A percentile compares a stretch with the other conserved stretches of the same genome.
Evolutionary conservation across 2,329 filamentous ascomycete genomes (phyloP).

Genomic region (Fonsecaea monophora): DNA sequence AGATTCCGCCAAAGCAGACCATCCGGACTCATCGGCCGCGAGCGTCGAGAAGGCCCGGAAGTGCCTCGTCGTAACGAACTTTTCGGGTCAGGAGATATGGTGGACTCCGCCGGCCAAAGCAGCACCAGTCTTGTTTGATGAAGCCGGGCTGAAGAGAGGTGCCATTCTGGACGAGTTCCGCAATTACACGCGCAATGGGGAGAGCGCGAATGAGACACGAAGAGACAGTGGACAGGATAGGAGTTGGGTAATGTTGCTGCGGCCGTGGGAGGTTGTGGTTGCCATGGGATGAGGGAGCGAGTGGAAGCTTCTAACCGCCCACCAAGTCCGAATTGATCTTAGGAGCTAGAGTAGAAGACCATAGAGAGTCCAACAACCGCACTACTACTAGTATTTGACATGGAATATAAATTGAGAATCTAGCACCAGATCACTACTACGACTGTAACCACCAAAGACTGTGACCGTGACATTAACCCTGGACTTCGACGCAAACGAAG

Average conservation of each 20-base stretch:
- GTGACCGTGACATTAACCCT: too few relatives aligned
- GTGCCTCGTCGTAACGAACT: constrained; percentile 36
- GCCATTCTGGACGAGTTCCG: constrained; percentile 31
- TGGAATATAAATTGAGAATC: too few relatives aligned
- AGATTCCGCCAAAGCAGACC: constrained; percentile 2
- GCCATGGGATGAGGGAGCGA: neutral
- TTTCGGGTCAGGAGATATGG: constrained; percentile 25
- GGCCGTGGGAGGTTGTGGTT: constrained; percentile 19
- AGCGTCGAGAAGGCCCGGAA: neutral
- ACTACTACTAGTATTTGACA: too few relatives aligned
- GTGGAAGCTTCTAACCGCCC: too few relatives aligned
- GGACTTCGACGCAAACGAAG: too few relatives aligned
- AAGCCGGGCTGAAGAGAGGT: constrained; percentile 14
- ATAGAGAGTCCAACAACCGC: too few relatives aligned
- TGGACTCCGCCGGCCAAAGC: constrained; percentile 31
- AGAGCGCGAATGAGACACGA: constrained; percentile 20
- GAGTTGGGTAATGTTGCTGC: constrained; percentile 9
- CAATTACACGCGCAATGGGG: constrained; percentile 33
- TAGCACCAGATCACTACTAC: too few relatives aligned
- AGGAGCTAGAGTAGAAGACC: too few relatives aligned
- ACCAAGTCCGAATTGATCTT: too few relatives aligned
- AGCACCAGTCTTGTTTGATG: constrained; percentile 24
- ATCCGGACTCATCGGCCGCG: neutral
- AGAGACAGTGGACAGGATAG: constrained; percentile 6
- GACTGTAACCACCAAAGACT: too few relatives aligned